Base-by-base conservation (phyloP, 1,284 basidiomycete genomes). In the Vanrija sp. region DNA sequence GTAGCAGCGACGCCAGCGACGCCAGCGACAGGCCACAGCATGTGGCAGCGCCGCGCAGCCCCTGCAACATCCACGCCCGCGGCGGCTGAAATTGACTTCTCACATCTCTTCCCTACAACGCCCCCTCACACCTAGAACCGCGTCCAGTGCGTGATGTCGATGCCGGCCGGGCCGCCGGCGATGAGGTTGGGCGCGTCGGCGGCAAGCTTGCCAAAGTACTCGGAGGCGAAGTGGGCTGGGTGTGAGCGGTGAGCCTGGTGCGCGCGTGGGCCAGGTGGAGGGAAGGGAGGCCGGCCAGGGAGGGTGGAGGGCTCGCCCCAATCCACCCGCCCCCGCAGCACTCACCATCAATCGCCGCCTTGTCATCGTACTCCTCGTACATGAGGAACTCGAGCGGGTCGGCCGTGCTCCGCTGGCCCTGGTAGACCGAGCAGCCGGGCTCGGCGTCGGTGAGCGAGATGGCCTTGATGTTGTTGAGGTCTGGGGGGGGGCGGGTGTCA, bases 311-410 rank as follows among this genome's bases (percentile, higher is more conserved):
- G 19, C 4, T 25, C 12, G n/a, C 41, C 18, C 20, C 18, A 10
- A 14, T 14, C 12, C 41, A 14, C 20, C 12, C 41, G 20, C 23
- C 19, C 6, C 15, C 18, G 14, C 37, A 3, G 10, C 14, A 50
- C 56, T 44, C 45, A 57, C 56, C 46, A 16, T 53, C 24, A 3
- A 54, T 18, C 15, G 56, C 56, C 2, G 41, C 56, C 41, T 54
- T 20, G 20, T 39, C 38, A 25, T 36, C 49, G 46, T 57, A 57
- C 52, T 57, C 56, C 52, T 57, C 56, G 27, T 44, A 57, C 15
- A 57, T 36, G 41, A 37, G 35, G 41, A 54, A 57, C 35, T 42
- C n/a, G 25, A 54, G 56, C 16, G 45, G 47, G 56, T 57, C 56
- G 16, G 44, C 36, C 37, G 23, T 45, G 39, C 41, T 25, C 23